Base-by-base conservation (phyloP, 768 basidiomycete species). In the Russula compacta region DNA sequence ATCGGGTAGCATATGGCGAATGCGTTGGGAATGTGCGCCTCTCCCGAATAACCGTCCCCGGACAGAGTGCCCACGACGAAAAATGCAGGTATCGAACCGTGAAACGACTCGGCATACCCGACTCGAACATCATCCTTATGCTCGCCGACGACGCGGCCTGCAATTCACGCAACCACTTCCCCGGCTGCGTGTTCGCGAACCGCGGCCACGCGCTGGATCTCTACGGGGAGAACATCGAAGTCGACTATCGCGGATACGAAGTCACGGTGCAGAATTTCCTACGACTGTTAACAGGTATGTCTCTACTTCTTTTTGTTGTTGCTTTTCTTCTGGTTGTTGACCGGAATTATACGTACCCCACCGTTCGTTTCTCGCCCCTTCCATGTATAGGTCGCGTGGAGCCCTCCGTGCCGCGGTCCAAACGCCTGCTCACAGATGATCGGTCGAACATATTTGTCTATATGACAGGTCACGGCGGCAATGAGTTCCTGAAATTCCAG, bases 51-150 rank as follows among this genome's bases (percentile, higher is more conserved):
- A 32, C n/a, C 11, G 17, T 54, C 36, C n/a, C 4, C 7, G 36
- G 32, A 6, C 6, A 43, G 32, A 35, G 38, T 11, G 11, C 29
- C 39, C 29, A 35, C 21, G 11, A 40, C 33, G 21, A 46, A 9
- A 8, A 36, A 15, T 21, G 38, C 64, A 94, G 92, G 92, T 98
- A 98, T 71, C 91, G 97, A 60, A 98, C 95, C 1, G 93, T 99
- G 57, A 98, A 99, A 71, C 87, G 95, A 7, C 83, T 99, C 10
- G 97, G 97, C 14, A 97, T 99, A 61, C 95, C 97, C 19, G 97
- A 99, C 76, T 94, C 92, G 11, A 95, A 98, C 68, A 98, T 99
- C 71, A 95, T 99, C 73, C 85, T 99, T 56, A 98, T 98, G 97
- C 82, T 99, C 54, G 92, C 95, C 6, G 97, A 99, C 71, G 97